Percentiles rank a stretch among this genome's conserved stretches.
Evolutionary conservation across 75 land plant species (phyloP).

Genomic region (Chamaecyparis obtusa): DNA sequence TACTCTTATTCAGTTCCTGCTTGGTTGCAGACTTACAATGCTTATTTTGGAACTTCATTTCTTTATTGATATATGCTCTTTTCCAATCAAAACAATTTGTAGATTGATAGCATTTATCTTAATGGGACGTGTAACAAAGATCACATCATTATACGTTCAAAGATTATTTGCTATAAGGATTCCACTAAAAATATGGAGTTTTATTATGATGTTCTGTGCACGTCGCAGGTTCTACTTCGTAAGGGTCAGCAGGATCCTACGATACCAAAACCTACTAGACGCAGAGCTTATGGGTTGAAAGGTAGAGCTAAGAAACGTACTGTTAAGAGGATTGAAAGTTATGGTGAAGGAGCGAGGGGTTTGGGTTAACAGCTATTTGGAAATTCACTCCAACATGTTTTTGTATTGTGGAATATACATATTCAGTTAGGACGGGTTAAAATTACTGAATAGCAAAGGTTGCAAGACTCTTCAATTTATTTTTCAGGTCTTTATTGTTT

Average conservation of each 20-base stretch:
- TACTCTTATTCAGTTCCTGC: not conserved
- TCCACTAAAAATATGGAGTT: not conserved
- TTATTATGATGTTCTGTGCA: not conserved
- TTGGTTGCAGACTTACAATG: not conserved
- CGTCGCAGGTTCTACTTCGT: not conserved
- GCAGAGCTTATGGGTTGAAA: not conserved
- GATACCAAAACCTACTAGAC: not conserved
- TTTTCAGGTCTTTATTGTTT: not conserved
- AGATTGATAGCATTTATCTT: not conserved
- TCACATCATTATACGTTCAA: no score
- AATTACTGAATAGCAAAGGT: not conserved
- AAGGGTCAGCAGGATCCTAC: not conserved
- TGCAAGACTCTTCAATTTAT: not conserved
- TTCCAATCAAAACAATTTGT: not conserved
- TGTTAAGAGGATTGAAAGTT: not conserved
- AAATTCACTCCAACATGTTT: not conserved
- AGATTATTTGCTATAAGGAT: no score
- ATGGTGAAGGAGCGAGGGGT: not conserved
- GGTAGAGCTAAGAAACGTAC: not conserved
- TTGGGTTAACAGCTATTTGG: not conserved
- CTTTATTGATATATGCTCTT: not conserved
- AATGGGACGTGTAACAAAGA: no score
- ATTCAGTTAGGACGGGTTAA: not conserved
- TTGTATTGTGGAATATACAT: not conserved
- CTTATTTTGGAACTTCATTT: not conserved